Conservation (phyloP, 352 stramenopile genomes). For the Globisporangium canariense region DNA sequence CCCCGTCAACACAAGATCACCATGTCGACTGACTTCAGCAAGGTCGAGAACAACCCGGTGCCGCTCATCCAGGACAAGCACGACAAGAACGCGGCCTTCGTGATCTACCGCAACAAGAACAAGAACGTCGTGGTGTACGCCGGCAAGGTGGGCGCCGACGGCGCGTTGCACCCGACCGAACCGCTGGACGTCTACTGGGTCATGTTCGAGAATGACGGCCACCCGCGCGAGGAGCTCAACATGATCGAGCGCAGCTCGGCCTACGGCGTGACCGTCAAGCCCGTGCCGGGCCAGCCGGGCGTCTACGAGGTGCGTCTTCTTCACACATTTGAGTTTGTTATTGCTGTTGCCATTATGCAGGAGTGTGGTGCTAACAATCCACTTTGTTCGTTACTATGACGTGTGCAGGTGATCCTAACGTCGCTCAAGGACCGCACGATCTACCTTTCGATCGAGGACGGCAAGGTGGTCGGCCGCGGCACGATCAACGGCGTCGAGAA, state of each 20-base stretch:
- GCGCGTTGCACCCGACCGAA: slow-evolving; percentile 56
- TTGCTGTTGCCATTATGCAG: not conserved
- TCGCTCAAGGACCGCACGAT: slow-evolving; percentile 84
- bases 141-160: slow-evolving; percentile 59
- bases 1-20: slow-evolving; percentile 4
- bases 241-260: slow-evolving; percentile 85
- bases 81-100: slow-evolving; percentile 76
- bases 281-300: slow-evolving; percentile 56
- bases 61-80: slow-evolving; percentile 68
- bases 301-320: slow-evolving; percentile 51
- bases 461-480: slow-evolving; percentile 63
- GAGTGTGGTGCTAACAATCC: not conserved
- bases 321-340: not conserved
- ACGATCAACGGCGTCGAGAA: slow-evolving; percentile 71
- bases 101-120: slow-evolving; percentile 90
- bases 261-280: slow-evolving; percentile 77
- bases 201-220: slow-evolving; percentile 87
- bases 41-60: slow-evolving; percentile 85
- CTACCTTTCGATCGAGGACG: slow-evolving; percentile 70
- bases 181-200: slow-evolving; percentile 87
- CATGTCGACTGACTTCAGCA: slow-evolving; percentile 85
- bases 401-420: slow-evolving; percentile 46
- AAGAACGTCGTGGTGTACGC: slow-evolving; percentile 88
- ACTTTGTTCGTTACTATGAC: not conserved
- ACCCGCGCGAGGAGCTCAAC: slow-evolving; percentile 82